Conservation (phyloP, 2,329 filamentous ascomycete genomes). For the Penicillium hordei region DNA sequence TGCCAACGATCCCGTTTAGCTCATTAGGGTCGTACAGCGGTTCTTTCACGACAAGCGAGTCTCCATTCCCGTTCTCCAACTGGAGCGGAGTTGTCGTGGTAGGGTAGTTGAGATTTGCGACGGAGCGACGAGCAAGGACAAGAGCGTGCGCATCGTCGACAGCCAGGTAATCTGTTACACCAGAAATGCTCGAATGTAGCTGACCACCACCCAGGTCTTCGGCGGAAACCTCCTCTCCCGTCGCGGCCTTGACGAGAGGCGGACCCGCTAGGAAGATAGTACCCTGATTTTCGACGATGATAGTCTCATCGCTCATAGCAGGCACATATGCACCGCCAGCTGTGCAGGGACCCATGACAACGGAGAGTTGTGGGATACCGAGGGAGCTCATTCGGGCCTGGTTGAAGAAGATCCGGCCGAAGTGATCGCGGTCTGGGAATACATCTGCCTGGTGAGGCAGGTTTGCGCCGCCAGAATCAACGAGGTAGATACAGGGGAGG, state of each 20-base stretch:
- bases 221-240: conserved; percentile 84
- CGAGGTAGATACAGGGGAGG: conserved; percentile 84
- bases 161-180: conserved; percentile 92
- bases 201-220: conserved; percentile 89
- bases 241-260: conserved; percentile 92
- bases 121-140: conserved; percentile 76
- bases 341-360: conserved; percentile 97
- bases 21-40: conserved; percentile 79
- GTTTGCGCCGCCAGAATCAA: conserved; percentile 93
- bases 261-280: conserved; percentile 96
- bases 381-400: conserved; percentile 88
- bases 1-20: conserved; percentile 82
- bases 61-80: conserved; percentile 19
- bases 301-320: conserved; percentile 95
- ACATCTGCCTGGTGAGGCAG: conserved; percentile 93
- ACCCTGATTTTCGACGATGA: conserved; percentile 94
- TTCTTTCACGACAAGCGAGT: conserved; percentile 58
- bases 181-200: conserved; percentile 85
- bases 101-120: conserved; percentile 90
- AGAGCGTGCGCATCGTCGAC: conserved; percentile 92
- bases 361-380: conserved; percentile 88
- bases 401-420: conserved; percentile 97
- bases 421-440: conserved; percentile 92
- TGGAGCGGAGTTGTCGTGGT: conserved; percentile 41
- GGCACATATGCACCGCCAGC: conserved; percentile 95